Base-by-base conservation (phyloP, 2,329 filamentous ascomycete genomes). In the Mollisiaceae sp. region DNA sequence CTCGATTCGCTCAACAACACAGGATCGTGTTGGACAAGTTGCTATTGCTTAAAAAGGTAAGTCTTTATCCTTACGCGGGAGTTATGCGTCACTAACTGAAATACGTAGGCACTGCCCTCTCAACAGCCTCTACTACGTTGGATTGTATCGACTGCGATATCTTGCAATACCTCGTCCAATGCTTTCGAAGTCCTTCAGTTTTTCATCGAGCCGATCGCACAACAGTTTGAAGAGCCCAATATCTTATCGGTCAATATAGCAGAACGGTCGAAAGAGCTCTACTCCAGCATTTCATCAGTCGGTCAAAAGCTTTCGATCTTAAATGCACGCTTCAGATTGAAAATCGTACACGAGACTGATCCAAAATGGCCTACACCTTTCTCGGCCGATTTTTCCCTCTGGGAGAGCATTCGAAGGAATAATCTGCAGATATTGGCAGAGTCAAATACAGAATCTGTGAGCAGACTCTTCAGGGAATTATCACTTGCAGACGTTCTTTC, bases 21-120 rank as follows among this genome's bases (percentile, higher is more conserved):
- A 14, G 4, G 4, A 35, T 20, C n/a, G 15, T 55, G 22, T 1
- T 14, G 9, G 52, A 55, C 14, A 36, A 36, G 15, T 55, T 55
- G 15, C 14, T 35, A 55, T 55, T 38, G 52, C 52, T 55, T 35
- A 2, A 55, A 55, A 55, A 35, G 24, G 52, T 18, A 55, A 55
- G 52, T 14, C 15, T 20, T 38, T 55, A 14, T 55, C 8, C 24
- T 55, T 55, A 4, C 20, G 15, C 36, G 18, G 11, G n/a, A 52
- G n/a, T 32, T 32, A 32, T 6, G 14, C 14, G n/a, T 22, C 3
- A 22, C 24, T 52, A 27, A 52, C 20, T 4, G 9, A 27, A n/a
- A 22, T 45, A 22, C 2, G n/a, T 27, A 52, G 47, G 47, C 20
- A 52, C 22, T 52, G 47, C 47, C 47, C 14, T 52, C 47, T 52